A percentile compares a stretch with the other conserved stretches of the same genome.
Conservation (phyloP, 1,284 basidiomycete species). For the Ustilago hordei region DNA sequence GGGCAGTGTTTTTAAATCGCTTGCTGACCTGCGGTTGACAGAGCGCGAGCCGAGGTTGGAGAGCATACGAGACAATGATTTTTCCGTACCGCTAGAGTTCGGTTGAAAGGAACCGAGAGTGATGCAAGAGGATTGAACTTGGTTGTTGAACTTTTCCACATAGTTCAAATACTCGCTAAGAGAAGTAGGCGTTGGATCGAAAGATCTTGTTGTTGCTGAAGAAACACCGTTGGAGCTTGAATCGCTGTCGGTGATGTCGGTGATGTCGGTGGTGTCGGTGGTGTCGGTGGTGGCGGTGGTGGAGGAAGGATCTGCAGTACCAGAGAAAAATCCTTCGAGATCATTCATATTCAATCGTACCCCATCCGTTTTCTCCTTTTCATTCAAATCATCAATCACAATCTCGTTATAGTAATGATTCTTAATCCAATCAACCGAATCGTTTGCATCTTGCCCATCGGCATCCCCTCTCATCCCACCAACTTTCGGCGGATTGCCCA, state of each 20-base stretch:
- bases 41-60: conserved; percentile 26
- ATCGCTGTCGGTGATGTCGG: neutral
- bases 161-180: conserved; percentile 21
- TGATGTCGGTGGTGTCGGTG: too few relatives aligned
- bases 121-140: conserved; percentile 3
- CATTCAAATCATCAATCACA: conserved; percentile 86
- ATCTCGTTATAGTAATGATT: conserved; percentile 77
- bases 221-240: neutral
- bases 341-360: conserved; percentile 81
- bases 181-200: conserved; percentile 1
- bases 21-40: conserved; percentile 5
- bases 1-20: conserved; percentile 76
- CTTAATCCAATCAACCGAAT: conserved; percentile 43
- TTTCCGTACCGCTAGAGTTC: neutral
- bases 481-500: conserved; percentile 20
- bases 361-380: conserved; percentile 76
- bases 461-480: conserved; percentile 23
- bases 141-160: conserved; percentile 23
- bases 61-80: conserved; percentile 24
- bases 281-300: neutral
- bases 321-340: conserved; percentile 38
- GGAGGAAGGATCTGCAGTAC: neutral
- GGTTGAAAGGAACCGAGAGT: conserved; percentile 19
- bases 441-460: conserved; percentile 22
- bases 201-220: conserved; percentile 54